phyloP scores from a whole-genome alignment of 192 early-diverging fungal genomes.

The Coemansia sp. region DNA sequence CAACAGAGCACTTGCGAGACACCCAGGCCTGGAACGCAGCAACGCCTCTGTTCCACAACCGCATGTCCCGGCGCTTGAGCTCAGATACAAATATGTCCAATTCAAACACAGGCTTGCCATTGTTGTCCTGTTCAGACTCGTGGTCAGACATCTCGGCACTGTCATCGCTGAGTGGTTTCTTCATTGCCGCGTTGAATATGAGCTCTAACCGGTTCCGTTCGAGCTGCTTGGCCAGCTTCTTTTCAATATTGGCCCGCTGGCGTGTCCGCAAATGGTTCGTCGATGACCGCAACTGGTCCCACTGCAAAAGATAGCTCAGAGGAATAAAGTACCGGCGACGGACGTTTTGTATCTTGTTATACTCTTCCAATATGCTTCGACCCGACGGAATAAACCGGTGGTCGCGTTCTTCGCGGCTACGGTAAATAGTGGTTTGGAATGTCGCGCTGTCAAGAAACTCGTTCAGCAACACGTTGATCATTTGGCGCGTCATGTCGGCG shows the following conservation, averaged over 20 bases:
- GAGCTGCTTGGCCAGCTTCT: slow-evolving; percentile 46
- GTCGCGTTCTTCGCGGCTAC: slow-evolving; percentile 52
- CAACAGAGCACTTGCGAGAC: slow-evolving; percentile 46
- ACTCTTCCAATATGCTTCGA: slow-evolving; percentile 41
- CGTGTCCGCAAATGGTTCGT: slow-evolving; percentile 7
- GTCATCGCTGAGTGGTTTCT: background rate
- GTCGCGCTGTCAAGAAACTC: slow-evolving; percentile 39
- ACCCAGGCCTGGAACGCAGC: slow-evolving; percentile 41
- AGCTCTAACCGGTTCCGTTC: slow-evolving; percentile 37
- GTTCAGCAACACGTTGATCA: slow-evolving; percentile 48
- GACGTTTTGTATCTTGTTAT: slow-evolving; percentile 53
- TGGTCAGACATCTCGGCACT: background rate
- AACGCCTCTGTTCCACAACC: slow-evolving; percentile 31
- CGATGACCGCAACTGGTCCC: slow-evolving; percentile 32
- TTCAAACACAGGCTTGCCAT: slow-evolving; percentile 43
- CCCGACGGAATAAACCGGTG: slow-evolving; percentile 35
- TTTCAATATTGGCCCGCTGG: slow-evolving; percentile 31
- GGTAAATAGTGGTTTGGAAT: slow-evolving; percentile 50
- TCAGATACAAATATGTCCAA: slow-evolving; percentile 51
- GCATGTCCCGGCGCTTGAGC: slow-evolving; percentile 39
- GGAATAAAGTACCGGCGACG: slow-evolving; percentile 50
- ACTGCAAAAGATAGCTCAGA: slow-evolving; percentile 46
- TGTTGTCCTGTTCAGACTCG: background rate
- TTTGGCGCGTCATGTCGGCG: slow-evolving; percentile 40
- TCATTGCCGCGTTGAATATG: slow-evolving; percentile 27